These are phyloP conservation scores for Zygotorulaspora mrakii DNA, from an alignment of 1,139 yeast species.

Conservation along the genomic window DNA sequence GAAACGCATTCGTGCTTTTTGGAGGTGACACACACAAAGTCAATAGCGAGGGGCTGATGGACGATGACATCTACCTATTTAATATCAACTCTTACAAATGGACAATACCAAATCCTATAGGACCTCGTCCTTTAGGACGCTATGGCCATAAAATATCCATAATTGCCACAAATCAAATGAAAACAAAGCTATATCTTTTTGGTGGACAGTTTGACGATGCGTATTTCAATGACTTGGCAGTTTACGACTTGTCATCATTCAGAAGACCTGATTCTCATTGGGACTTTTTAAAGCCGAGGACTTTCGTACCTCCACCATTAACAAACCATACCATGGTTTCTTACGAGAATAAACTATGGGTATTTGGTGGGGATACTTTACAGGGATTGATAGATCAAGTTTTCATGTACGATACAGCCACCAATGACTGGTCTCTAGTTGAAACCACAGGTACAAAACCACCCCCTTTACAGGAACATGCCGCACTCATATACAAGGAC, in stretches of 20 bases:
- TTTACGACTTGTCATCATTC: constrained; percentile 85
- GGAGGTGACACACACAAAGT: constrained; percentile 96
- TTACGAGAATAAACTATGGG: constrained; percentile 70
- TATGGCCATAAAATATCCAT: constrained; percentile 82
- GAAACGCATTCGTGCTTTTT: constrained; percentile 90
- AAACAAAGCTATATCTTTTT: constrained; percentile 75
- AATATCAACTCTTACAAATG: constrained; percentile 87
- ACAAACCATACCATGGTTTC: constrained; percentile 90
- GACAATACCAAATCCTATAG: constrained; percentile 82
- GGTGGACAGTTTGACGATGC: constrained; percentile 95
- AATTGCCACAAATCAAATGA: constrained; percentile 57
- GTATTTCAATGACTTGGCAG: constrained; percentile 79
- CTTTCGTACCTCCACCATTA: constrained; percentile 73
- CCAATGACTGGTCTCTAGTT: constrained; percentile 57
- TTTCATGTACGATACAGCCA: constrained; percentile 73
- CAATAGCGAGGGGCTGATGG: constrained; percentile 73
- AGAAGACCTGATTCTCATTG: constrained; percentile 80
- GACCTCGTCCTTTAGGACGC: constrained; percentile 83
- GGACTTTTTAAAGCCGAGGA: constrained; percentile 63
- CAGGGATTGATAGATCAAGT: constrained; percentile 70
- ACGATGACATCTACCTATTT: constrained; percentile 81
- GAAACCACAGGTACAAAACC: constrained; percentile 60
- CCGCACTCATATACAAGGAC: constrained; percentile 77
- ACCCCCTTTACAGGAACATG: constrained; percentile 87
- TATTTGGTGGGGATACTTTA: constrained; percentile 94